These are phyloP conservation scores for Globisporangium solare DNA, from an alignment of 352 stramenopile species.

Conservation along the genomic window DNA sequence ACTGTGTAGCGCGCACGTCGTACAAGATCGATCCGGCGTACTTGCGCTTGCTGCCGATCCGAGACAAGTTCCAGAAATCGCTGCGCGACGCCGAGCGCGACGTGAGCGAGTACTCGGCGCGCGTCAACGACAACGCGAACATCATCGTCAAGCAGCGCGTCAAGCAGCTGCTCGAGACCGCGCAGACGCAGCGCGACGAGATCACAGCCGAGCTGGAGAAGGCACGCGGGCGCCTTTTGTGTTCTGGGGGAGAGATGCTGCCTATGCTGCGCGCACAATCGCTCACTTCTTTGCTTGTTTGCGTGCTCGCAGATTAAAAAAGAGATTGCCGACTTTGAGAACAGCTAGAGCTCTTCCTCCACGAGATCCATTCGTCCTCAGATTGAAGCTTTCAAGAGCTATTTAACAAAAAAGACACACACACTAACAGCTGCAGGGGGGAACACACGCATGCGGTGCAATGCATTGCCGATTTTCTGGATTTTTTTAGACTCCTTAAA, in stretches of 20 bases:
- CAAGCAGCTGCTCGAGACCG: slow-evolving; percentile 77
- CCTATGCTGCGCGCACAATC: neutral
- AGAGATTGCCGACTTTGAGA: slow-evolving; percentile 42
- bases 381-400: no score
- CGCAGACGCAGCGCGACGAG: slow-evolving; percentile 45
- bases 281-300: neutral
- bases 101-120: slow-evolving; percentile 53
- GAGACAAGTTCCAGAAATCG: slow-evolving; percentile 63
- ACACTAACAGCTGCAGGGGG: no score
- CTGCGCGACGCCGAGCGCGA: slow-evolving; percentile 64
- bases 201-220: slow-evolving; percentile 53
- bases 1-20: slow-evolving; percentile 25
- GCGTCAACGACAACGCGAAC: slow-evolving; percentile 73
- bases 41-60: slow-evolving; percentile 51
- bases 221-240: slow-evolving; percentile 6
- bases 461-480: no score
- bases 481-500: no score
- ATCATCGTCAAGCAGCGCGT: slow-evolving; percentile 84
- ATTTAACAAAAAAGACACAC: no score
- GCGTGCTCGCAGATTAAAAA: slow-evolving; percentile 24
- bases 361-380: neutral
- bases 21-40: slow-evolving; percentile 69
- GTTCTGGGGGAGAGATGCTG: neutral
- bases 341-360: slow-evolving; percentile 14
- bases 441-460: no score